Percentiles rank a stretch among this genome's conserved stretches.
phyloP scores from a whole-genome alignment of 257 asterid species.

The Gentiana macrophylla region DNA sequence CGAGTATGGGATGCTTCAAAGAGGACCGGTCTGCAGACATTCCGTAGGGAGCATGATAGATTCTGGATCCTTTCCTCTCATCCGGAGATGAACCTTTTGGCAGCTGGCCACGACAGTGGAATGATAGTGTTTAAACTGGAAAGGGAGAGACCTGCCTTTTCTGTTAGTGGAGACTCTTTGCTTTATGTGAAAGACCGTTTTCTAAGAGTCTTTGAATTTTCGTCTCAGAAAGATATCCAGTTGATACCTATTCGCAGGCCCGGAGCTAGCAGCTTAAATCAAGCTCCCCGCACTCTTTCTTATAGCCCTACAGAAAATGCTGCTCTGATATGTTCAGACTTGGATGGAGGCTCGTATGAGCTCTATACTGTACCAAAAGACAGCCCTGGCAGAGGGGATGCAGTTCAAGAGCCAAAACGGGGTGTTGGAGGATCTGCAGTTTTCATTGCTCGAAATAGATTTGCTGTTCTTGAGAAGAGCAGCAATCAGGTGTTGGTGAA shows the following conservation, averaged over 20 bases:
- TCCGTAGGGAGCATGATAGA: conserved; percentile 80
- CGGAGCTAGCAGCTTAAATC: conserved; percentile 56
- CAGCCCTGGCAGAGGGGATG: conserved; percentile 50
- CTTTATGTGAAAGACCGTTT: conserved; percentile 68
- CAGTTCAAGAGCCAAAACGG: conserved; percentile 63
- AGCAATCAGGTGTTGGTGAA: conserved; percentile 61
- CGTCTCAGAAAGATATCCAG: conserved; percentile 65
- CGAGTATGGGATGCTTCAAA: conserved; percentile 89
- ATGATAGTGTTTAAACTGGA: conserved; percentile 84
- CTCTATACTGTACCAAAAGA: conserved; percentile 60
- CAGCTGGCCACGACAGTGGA: conserved; percentile 90
- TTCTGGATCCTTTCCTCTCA: conserved; percentile 85
- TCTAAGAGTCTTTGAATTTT: conserved; percentile 55
- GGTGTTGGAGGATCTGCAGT: conserved; percentile 74
- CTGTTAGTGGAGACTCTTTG: conserved; percentile 49
- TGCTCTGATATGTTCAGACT: conserved; percentile 59
- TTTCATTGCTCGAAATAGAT: conserved; percentile 73
- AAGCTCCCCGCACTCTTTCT: conserved; percentile 58
- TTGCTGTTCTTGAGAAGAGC: conserved; percentile 82
- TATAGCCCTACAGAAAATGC: conserved; percentile 71
- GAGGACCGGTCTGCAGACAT: conserved; percentile 70
- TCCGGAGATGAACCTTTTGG: conserved; percentile 78
- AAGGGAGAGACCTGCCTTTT: conserved; percentile 94
- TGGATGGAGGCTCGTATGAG: conserved; percentile 79
- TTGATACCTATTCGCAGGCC: conserved; percentile 58